Evolutionary conservation across 345 rosid genomes (phyloP), one percentile per base, ranked within the genome.

Genomic region (Citrus unshiu): DNA sequence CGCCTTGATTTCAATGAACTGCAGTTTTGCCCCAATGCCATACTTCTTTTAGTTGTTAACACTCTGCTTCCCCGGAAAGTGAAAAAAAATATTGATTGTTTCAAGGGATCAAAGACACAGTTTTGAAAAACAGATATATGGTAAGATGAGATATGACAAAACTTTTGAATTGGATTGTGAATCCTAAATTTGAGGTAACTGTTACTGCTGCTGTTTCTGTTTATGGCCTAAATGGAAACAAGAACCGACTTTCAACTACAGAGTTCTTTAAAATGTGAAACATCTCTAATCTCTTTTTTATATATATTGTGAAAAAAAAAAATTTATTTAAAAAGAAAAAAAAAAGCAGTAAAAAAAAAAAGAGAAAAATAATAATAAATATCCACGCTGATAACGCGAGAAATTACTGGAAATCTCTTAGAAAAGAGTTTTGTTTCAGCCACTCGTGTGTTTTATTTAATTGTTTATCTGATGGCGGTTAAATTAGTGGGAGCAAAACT

Each of bases 11-110:
- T 85, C 92, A 83, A 80, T 30, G 85, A 80, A 79, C 76, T 75
- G 77, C 81, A 77, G 51, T 79, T 76, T 78, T 77, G 88, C 18
- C 88, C 94, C 77, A 83, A 72, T 25, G 86, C 95, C 97, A 87
- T 89, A 24, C 70, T 61, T 49, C 58, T 46, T 9, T 25, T 56
- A 12, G 51, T 43, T 13, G 40, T 13, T 19, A 72, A 22, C 30
- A 18, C 27, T 70, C 61, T 39, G n/a, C 1, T 7, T 10, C 65
- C 13, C 72, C 49, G 34, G 29, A 40, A 46, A 16, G n/a, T 25
- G 54, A 60, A 60, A 21, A 21, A 21, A 35, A 25, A 30, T 16
- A 1, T 46, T 46, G 49, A 43, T 43, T 43, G 49, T 12, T 40
- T 5, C 32, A 18, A 71, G 7, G 57, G 22, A 68, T 61, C 9